phyloP scores from a whole-genome alignment of 148 eudicot genomes.

The Silene uniflora region DNA sequence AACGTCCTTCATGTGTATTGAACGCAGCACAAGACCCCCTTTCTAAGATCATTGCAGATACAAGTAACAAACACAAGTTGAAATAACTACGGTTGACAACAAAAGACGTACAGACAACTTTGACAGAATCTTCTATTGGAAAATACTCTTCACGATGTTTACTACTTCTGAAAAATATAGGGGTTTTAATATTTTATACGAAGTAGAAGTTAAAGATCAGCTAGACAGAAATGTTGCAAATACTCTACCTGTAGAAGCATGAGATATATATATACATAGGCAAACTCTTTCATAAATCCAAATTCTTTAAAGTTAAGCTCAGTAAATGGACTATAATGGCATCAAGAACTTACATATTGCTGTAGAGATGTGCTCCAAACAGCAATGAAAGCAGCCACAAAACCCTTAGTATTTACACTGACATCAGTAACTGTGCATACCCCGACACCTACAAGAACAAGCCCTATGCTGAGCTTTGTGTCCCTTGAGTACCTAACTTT shows the following conservation, averaged over 20 bases:
- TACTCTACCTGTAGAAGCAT: background rate
- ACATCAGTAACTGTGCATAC: slow-evolving; percentile 95
- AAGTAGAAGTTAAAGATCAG: background rate
- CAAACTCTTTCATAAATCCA: background rate
- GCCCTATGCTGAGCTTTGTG: slow-evolving; percentile 80
- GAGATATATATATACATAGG: background rate
- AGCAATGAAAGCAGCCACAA: slow-evolving; percentile 78
- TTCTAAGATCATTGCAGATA: background rate
- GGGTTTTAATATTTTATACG: background rate
- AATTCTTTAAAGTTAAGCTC: background rate
- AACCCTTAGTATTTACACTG: slow-evolving; percentile 85
- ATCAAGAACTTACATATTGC: slow-evolving; percentile 70
- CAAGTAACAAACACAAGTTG: no score
- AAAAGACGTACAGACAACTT: background rate
- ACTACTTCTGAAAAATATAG: background rate
- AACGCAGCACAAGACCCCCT: background rate
- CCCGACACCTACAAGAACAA: slow-evolving; percentile 85
- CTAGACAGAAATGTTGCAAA: background rate
- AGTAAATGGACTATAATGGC: slow-evolving; percentile 4
- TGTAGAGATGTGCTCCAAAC: slow-evolving; percentile 90
- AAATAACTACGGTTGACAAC: background rate
- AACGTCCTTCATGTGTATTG: background rate
- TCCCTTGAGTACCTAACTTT: slow-evolving; percentile 87
- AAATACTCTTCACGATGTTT: background rate
- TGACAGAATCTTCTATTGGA: background rate